phyloP scores from a whole-genome alignment of 2,329 filamentous ascomycete species.

The Alternaria arborescens region DNA sequence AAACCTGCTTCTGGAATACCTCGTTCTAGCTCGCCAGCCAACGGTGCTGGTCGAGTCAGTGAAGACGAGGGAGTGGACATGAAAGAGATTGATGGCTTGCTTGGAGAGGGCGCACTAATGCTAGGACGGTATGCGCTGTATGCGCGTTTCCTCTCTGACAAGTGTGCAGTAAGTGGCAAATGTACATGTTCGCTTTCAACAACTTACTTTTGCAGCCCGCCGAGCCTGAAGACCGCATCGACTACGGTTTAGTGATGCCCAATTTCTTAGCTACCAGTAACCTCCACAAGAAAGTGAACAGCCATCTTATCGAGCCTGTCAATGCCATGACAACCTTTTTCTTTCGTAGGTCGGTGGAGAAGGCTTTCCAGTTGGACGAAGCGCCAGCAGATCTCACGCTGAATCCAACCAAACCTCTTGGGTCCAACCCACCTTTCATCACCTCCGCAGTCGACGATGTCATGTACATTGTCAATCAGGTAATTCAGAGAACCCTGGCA shows the following conservation, averaged over 20 bases:
- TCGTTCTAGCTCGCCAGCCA: slow-evolving; percentile 78
- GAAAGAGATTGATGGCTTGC: slow-evolving; percentile 89
- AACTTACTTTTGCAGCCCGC: slow-evolving; percentile 36
- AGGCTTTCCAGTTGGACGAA: slow-evolving; percentile 96
- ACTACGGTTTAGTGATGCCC: slow-evolving; percentile 70
- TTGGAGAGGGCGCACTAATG: slow-evolving; percentile 92
- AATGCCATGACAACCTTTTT: slow-evolving; percentile 95
- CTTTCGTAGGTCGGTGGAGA: slow-evolving; percentile 94
- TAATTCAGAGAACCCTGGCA: slow-evolving; percentile 84
- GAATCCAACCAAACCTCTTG: slow-evolving; percentile 74
- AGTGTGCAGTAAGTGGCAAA: slow-evolving; percentile 73
- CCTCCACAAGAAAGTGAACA: slow-evolving; percentile 78
- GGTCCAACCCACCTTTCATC: slow-evolving; percentile 85
- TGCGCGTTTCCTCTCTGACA: slow-evolving; percentile 84
- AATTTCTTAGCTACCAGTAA: slow-evolving; percentile 80
- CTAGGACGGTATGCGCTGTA: slow-evolving; percentile 93
- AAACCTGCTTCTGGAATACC: slow-evolving; percentile 69
- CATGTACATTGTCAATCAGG: slow-evolving; percentile 98
- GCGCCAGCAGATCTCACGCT: slow-evolving; percentile 81
- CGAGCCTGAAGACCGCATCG: slow-evolving; percentile 62
- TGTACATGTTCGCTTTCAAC: slow-evolving; percentile 3
- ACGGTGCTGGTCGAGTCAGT: slow-evolving; percentile 64
- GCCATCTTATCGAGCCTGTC: slow-evolving; percentile 80
- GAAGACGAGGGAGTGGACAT: slow-evolving; percentile 96
- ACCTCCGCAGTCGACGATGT: slow-evolving; percentile 97